Base-by-base conservation (phyloP, 495 filamentous ascomycete genomes). In the Podospora pseudopauciseta region DNA sequence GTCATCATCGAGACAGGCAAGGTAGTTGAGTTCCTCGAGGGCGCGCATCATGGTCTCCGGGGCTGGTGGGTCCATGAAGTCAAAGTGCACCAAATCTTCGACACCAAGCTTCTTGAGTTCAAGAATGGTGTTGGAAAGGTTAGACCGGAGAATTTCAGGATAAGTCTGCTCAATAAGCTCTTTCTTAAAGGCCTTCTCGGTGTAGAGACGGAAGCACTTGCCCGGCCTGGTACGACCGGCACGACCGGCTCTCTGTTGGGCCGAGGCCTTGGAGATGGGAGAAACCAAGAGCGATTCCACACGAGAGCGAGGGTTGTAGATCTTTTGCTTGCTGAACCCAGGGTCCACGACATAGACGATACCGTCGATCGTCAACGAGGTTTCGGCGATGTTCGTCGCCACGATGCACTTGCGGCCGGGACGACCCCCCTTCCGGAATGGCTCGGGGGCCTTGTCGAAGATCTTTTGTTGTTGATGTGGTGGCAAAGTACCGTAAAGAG, bases 321-420 rank as follows among this genome's bases (percentile, higher is more conserved):
- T 93, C 80, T 99, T 99, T 77, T 99, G 96, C 84, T 99, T 99
- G 77, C 92, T 96, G 81, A 99, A 99, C 23, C 96, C 96, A 6
- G 96, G 95, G 75, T 99, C 96, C 9, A 99, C 94, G 19, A 99
- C 96, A 71, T 97, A 99, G 27, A 99, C 96, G 68, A 99, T 98
- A 75, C 96, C 96, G 76, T 99, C 96, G 64, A 99, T 99, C 54
- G 96, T 99, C 75, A 98, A 88, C 68, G 89, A 92, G 0, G 96
- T 99, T 81, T 99, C 96, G 7, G 96, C 96, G 76, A 99, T 98
- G 76, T 99, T 99, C 63, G 96, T 99, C 4, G 93, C 90, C 32
- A 99, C 87, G 71, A 99, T 94, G 77, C 89, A 89, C 78, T 99
- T 99, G n/a, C 96, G 87, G 26, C 96, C 96, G 0, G 96, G 92